Conservation (phyloP, 768 basidiomycete genomes). For the Imleria badia region DNA sequence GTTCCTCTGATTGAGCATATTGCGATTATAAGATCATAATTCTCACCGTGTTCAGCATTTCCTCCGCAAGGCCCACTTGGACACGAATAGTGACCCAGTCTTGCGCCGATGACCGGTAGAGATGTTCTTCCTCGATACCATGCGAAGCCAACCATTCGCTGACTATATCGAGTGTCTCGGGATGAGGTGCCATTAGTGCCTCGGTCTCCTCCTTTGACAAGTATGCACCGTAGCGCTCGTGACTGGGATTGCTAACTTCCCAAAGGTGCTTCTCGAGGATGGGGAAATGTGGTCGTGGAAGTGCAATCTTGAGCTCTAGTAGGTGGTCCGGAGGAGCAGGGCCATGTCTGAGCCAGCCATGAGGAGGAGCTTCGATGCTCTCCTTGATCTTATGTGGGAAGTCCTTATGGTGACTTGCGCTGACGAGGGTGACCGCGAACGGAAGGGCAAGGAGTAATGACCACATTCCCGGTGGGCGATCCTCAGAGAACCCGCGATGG, state of each 20-base stretch:
- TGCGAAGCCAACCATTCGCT: constrained; percentile 61
- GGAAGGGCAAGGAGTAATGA: constrained; percentile 11
- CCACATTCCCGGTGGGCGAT: constrained; percentile 9
- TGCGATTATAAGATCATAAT: neutral
- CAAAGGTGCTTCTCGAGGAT: constrained; percentile 51
- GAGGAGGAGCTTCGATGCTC: constrained; percentile 41
- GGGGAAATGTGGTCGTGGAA: constrained; percentile 52
- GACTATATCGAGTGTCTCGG: constrained; percentile 51
- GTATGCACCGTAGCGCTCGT: constrained; percentile 53
- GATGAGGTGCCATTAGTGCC: constrained; percentile 55
- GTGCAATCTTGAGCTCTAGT: constrained; percentile 58
- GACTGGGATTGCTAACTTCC: constrained; percentile 58
- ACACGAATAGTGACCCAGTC: constrained; percentile 68
- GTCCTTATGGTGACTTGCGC: constrained; percentile 8
- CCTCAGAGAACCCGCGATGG: neutral
- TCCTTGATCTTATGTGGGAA: constrained; percentile 46
- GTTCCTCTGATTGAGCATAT: neutral
- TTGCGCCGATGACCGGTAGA: constrained; percentile 58
- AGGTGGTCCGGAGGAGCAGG: constrained; percentile 44
- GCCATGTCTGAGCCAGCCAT: constrained; percentile 46
- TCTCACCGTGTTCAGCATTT: constrained; percentile 69
- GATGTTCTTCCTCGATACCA: constrained; percentile 48
- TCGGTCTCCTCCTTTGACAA: constrained; percentile 69
- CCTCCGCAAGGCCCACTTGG: constrained; percentile 59
- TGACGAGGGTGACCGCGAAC: constrained; percentile 12